A percentile compares a stretch with the other conserved stretches of the same genome.
These are phyloP conservation scores for Coffea canephora DNA, from an alignment of 257 asterid species.

Conservation along the genomic window DNA sequence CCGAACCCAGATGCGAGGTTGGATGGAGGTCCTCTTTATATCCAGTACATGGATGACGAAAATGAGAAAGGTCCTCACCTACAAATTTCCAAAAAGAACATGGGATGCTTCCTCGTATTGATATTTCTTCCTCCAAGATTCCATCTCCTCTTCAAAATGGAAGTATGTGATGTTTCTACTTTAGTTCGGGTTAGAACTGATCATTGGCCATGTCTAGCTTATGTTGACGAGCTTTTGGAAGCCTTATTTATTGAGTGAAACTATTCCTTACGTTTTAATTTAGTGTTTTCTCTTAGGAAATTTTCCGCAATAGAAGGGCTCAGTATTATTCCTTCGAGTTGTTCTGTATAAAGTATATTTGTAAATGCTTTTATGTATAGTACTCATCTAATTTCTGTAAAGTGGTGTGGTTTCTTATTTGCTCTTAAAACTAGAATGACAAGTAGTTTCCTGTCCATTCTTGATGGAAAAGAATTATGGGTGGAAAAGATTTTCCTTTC, in stretches of 20 bases:
- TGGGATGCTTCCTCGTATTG: constrained; percentile 62
- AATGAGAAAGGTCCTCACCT: constrained; percentile 37
- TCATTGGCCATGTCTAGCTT: constrained; percentile 98
- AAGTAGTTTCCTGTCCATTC: too few species aligned
- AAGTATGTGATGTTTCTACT: constrained; percentile 65
- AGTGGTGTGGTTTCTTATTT: too few species aligned
- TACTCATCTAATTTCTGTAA: too few species aligned
- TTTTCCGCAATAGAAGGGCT: background rate
- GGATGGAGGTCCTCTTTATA: constrained; percentile 63
- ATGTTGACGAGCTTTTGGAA: constrained; percentile 90
- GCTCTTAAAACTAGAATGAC: too few species aligned
- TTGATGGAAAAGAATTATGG: too few species aligned
- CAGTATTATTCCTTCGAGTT: too few species aligned
- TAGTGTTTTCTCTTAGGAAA: background rate
- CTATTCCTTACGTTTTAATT: background rate
- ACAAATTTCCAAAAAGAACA: constrained; percentile 39
- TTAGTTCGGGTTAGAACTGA: constrained; percentile 89
- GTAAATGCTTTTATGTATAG: too few species aligned
- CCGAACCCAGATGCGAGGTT: constrained; percentile 41
- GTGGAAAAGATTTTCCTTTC: too few species aligned
- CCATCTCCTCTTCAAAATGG: constrained; percentile 92
- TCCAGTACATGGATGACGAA: constrained; percentile 63
- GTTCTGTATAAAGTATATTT: background rate
- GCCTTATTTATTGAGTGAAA: constrained; percentile 57
- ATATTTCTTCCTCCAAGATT: constrained; percentile 94